Conservation (phyloP, 352 stramenopile genomes). For the Phytophthora citricola region DNA sequence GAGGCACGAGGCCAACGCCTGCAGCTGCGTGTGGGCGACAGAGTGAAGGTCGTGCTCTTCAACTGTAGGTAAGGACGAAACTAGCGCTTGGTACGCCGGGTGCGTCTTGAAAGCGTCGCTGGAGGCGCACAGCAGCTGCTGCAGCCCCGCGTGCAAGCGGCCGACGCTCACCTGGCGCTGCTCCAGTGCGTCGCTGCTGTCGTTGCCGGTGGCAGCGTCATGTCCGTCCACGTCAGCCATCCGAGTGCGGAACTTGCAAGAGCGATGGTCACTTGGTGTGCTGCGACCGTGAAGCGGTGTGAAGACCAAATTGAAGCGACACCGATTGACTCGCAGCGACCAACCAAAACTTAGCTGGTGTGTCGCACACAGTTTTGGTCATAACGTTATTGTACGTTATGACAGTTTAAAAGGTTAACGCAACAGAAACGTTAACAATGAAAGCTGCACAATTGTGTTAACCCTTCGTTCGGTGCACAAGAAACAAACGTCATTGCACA, state of each 20-base stretch:
- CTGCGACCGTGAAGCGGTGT: conserved; percentile 26
- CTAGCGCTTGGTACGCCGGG: conserved; percentile 42
- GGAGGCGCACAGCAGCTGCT: conserved; percentile 18
- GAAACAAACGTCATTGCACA: too few relatives aligned
- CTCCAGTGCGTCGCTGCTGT: conserved; percentile 20
- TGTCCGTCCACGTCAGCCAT: conserved; percentile 29
- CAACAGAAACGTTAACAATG: too few relatives aligned
- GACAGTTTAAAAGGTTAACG: too few relatives aligned
- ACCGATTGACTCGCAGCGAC: conserved; percentile 21
- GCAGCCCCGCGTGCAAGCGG: conserved; percentile 24
- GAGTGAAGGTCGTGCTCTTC: conserved; percentile 26
- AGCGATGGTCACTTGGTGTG: conserved; percentile 17
- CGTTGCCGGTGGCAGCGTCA: conserved; percentile 7
- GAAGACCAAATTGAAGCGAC: conserved; percentile 16
- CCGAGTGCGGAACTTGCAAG: conserved; percentile 7
- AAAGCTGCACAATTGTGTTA: too few relatives aligned
- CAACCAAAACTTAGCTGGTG: conserved; percentile 25
- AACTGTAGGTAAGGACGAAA: conserved; percentile 12
- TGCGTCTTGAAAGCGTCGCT: conserved; percentile 27
- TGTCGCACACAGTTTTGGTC: neutral
- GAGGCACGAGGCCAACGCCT: conserved; percentile 65
- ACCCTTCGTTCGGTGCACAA: too few relatives aligned
- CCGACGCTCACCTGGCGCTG: conserved; percentile 36
- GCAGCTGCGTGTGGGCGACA: conserved; percentile 41
- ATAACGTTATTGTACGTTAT: too few relatives aligned